phyloP scores from a whole-genome alignment of 176 grass and related monocot species.

The Aegilops sharonensis region DNA sequence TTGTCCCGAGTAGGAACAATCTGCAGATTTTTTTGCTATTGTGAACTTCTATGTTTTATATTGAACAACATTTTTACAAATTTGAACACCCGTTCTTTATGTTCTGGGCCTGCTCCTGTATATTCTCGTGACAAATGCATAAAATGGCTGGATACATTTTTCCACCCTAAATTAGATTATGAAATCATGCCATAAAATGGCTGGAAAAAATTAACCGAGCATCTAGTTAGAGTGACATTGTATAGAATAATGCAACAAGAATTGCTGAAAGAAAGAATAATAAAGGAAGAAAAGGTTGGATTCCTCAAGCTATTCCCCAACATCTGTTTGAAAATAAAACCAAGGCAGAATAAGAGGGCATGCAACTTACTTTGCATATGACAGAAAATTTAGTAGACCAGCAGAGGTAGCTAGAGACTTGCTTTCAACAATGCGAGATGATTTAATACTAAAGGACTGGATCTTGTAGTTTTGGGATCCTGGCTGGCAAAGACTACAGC shows the following conservation, averaged over 20 bases:
- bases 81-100: neutral
- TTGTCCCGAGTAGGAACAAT: neutral
- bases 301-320: neutral
- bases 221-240: neutral
- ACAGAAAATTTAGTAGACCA: conserved; percentile 49
- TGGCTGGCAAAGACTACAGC: conserved; percentile 22
- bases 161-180: neutral
- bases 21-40: neutral
- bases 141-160: neutral
- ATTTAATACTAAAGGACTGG: conserved; percentile 42
- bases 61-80: neutral
- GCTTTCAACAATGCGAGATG: conserved; percentile 40
- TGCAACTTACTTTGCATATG: conserved; percentile 52
- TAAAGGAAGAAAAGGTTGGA: conserved; percentile 1
- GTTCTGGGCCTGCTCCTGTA: neutral
- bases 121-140: neutral
- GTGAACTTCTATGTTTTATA: neutral
- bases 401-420: conserved; percentile 18
- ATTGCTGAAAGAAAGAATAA: neutral
- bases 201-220: neutral
- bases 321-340: conserved; percentile 5
- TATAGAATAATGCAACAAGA: neutral
- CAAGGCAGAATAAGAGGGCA: conserved; percentile 5
- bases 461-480: conserved; percentile 40
- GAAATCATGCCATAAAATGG: neutral